Conservation (phyloP, 176 grass and related monocot genomes). For the Typha latifolia region DNA sequence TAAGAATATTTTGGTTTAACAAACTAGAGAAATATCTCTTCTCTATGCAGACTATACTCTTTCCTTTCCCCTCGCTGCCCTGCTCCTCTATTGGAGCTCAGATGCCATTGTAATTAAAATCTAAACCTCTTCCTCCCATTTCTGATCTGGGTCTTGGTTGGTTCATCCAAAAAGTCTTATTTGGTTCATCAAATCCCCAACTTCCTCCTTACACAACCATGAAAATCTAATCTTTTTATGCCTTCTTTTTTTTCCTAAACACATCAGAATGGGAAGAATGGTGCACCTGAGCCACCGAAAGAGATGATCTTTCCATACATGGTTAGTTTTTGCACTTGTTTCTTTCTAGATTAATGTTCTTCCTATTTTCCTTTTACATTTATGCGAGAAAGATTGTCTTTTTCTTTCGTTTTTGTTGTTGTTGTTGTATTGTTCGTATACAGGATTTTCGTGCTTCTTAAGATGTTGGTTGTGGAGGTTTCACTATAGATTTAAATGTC, state of each 20-base stretch:
- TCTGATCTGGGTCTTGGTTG: slow-evolving; percentile 7
- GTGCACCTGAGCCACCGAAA: background rate
- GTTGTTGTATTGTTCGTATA: too few relatives aligned
- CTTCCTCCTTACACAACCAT: background rate
- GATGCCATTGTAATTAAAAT: background rate
- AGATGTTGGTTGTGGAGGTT: background rate
- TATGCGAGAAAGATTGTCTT: background rate
- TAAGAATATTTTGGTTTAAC: too few relatives aligned
- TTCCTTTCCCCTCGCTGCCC: too few relatives aligned
- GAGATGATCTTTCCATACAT: background rate
- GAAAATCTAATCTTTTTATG: background rate
- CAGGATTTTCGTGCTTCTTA: too few relatives aligned
- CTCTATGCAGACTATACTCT: too few relatives aligned
- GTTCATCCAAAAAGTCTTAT: background rate
- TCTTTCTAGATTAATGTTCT: background rate
- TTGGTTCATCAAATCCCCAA: background rate
- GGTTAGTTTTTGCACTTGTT: background rate
- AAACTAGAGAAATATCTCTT: too few relatives aligned
- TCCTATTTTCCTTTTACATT: background rate
- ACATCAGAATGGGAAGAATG: background rate
- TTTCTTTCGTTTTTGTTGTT: background rate
- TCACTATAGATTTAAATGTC: background rate
- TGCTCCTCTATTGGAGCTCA: background rate
- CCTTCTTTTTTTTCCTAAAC: background rate
- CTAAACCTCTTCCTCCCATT: background rate